Base-by-base conservation (phyloP, 768 basidiomycete species). In the Candolleomyces efflorescens region DNA sequence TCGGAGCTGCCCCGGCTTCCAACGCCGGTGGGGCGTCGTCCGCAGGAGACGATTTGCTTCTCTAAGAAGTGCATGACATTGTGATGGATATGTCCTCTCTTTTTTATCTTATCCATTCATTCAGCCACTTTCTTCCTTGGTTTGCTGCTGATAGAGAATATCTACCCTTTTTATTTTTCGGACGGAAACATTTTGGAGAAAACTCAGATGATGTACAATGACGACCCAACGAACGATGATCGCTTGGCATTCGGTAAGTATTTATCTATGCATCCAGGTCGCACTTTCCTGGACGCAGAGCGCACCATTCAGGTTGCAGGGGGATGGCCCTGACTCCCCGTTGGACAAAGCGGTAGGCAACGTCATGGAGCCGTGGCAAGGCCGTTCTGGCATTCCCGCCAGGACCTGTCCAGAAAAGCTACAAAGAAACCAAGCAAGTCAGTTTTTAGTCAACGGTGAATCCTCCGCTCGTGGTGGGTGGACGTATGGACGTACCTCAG, bases 291-390 rank as follows among this genome's bases (percentile, higher is more conserved):
- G 86, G 83, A 11, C 86, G 72, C 47, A 90, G 65, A 5, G 85
- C 89, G 68, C 89, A 91, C 84, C 84, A 90, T 59, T 82, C 66
- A 0, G 90, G 89, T 68, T 90, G 89, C 22, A 91, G 70, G 3
- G 82, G 67, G 48, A 82, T 82, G 1, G 87, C 82, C 3, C 72
- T 63, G 5, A 90, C 74, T 4, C 89, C 89, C 5, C 87, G 74
- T 65, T 82, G 76, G 7, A 78, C 75, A 67, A 87, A 78, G 22
- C 88, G 76, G 69, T 81, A 87, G 1, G 78, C 71, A 47, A 87
- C 51, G 58, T 87, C 88, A 61, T 91, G 87, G 63, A 92, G 70
- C 2, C 90, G 79, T 17, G 85, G 82, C 1, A 90, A 71, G 1
- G 89, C 89, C 17, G 75, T 69, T 1, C 64, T 69, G 1, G 74